Evolutionary conservation across 164 flowering plant genomes (phyloP), one percentile per base, ranked within the genome.

Genomic region (Piper longum): DNA sequence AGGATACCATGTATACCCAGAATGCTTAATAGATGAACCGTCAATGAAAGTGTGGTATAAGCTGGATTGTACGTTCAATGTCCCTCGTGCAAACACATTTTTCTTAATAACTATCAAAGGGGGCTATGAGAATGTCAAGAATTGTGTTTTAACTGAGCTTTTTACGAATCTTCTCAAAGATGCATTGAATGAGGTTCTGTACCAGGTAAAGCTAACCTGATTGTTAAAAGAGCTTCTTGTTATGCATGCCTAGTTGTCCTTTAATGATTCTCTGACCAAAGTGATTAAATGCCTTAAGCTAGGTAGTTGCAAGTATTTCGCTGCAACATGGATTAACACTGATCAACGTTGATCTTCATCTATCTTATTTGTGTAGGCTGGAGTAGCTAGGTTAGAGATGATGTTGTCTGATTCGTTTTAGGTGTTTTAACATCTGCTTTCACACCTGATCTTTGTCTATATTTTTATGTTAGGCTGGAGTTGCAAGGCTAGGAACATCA

Each of bases 11-110:
- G 57, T 71, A 64, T 71, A 67, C 58, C 96, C 99, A 60, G 73
- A 69, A 68, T 88, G 95, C 75, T 81, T 93, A 73, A 62, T 87
- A 61, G 92, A 93, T 75, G 85, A 80, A 62, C 84, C 92, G 48
- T 67, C 75, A 42, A 79, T 90, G 72, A 93, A 88, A 77, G 67
- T 88, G 5, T 93, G 99, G 99, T 84, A 88, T 88, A 90, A 90
- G 83, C 87, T 79, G 64, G 99, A 93, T 70, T 70, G 64, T 16
- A 80, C 84, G 13, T 93, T 93, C 72, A 88, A 81, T 73, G 69
- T 82, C 69, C 99, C 99, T 67, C 99, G 99, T 69, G 92, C 95
- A 62, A 93, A 88, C 69, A 72, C 96, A 68, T 93, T 87, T 69
- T 93, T 90, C 71, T 85, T 88, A 19, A 78, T 90, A 18, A 82